Percentiles rank a stretch among this genome's conserved stretches.
phyloP scores from a whole-genome alignment of 352 stramenopile genomes.

The Globisporangium alternatum region DNA sequence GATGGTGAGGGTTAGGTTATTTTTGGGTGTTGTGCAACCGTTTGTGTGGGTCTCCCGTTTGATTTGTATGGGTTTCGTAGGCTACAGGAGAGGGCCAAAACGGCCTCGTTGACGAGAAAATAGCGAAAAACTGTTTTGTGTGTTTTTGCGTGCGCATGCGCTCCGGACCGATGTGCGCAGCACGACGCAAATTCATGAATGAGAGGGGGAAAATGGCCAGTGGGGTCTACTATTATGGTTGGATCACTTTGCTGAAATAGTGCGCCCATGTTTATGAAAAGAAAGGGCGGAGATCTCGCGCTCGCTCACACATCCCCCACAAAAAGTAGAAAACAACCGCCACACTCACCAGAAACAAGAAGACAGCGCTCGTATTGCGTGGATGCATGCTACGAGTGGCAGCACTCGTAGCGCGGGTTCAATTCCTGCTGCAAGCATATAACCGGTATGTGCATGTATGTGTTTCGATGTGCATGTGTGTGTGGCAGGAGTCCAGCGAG shows the following conservation, averaged over 20 bases:
- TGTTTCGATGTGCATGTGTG: background rate
- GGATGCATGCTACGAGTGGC: background rate
- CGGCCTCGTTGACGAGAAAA: conserved; percentile 3
- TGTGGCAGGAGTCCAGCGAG: background rate
- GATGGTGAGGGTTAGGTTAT: no score
- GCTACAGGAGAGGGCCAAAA: conserved; percentile 3
- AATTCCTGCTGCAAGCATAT: background rate
- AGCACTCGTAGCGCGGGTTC: background rate
- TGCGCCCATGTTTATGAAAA: background rate
- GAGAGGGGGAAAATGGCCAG: background rate
- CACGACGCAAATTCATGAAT: conserved; percentile 4
- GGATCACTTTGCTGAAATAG: conserved; percentile 3
- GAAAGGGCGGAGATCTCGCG: background rate
- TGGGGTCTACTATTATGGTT: background rate
- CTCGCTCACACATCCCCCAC: background rate
- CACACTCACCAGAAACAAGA: background rate
- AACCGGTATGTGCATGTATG: background rate
- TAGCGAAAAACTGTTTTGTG: conserved; percentile 2
- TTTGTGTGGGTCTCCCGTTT: conserved; percentile 1
- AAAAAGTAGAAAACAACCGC: background rate
- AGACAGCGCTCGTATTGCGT: background rate
- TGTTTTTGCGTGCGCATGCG: background rate
- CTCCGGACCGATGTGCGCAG: background rate
- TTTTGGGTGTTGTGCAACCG: background rate
- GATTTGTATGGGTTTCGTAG: background rate